phyloP scores from a whole-genome alignment of 257 asterid genomes.

The Forsythia suspensa region DNA sequence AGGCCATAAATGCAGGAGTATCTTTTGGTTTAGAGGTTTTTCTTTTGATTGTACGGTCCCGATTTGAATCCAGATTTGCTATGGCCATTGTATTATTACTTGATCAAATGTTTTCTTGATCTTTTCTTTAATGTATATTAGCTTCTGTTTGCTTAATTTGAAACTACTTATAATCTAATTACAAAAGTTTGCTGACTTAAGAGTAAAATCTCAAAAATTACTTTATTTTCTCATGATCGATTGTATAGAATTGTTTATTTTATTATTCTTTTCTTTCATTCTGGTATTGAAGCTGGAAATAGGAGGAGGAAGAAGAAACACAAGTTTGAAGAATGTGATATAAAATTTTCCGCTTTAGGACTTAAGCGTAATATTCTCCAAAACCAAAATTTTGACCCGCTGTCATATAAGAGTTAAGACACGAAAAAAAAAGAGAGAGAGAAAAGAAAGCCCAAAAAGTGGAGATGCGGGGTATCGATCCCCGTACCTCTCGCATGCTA shows the following conservation, averaged over 20 bases:
- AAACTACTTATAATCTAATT: not conserved
- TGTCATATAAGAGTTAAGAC: no score
- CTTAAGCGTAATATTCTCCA: no score
- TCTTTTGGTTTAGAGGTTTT: conserved; percentile 64
- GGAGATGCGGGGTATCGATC: conserved; percentile 60
- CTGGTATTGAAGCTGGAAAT: no score
- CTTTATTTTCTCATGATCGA: no score
- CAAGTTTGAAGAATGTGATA: no score
- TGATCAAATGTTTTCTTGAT: conserved; percentile 49
- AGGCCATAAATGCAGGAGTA: conserved; percentile 41
- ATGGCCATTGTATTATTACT: conserved; percentile 55
- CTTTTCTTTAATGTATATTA: not conserved
- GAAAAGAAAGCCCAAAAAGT: not conserved
- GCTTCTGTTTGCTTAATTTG: not conserved
- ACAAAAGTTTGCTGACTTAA: not conserved
- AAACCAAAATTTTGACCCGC: no score
- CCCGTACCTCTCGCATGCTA: conserved; percentile 57
- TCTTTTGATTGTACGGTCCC: conserved; percentile 36
- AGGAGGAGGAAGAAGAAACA: no score
- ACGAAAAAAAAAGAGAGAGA: no score
- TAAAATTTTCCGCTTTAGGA: no score
- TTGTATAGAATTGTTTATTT: no score
- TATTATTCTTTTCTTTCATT: no score
- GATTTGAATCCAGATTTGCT: conserved; percentile 37
- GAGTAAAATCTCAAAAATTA: not conserved